Conservation (phyloP, 2,329 filamentous ascomycete species). For the Sclerotinia nivalis region DNA sequence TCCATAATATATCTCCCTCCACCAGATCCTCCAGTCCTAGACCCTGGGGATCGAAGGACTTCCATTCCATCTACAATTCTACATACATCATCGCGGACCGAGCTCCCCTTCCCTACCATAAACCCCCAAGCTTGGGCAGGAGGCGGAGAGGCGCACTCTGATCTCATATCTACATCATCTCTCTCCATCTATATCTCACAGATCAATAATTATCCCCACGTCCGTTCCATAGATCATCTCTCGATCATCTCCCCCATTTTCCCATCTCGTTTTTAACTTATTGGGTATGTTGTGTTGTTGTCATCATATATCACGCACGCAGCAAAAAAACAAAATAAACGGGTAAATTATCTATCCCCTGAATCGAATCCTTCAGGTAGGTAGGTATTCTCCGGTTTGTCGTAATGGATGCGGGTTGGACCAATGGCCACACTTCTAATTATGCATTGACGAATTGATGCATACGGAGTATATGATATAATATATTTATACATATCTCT, state of each 20-base stretch:
- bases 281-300: not conserved
- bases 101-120: not conserved
- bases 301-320: not conserved
- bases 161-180: constrained; percentile 1
- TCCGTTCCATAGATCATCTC: not conserved
- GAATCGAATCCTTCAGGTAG: not conserved
- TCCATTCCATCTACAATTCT: not conserved
- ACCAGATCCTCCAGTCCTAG: not conserved
- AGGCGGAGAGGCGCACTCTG: not conserved
- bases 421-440: not conserved
- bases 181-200: not conserved
- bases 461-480: not conserved
- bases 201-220: not conserved
- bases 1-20: not conserved
- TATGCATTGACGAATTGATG: not conserved
- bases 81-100: not conserved
- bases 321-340: too few relatives aligned
- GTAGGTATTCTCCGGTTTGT: not conserved
- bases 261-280: not conserved
- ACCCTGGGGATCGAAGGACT: not conserved
- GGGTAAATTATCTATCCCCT: too few relatives aligned
- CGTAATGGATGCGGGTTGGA: too few relatives aligned
- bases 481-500: not conserved
- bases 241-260: not conserved
- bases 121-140: not conserved